Evolutionary conservation across 1,139 yeast species (phyloP), one percentile per base, ranked within the genome.

Genomic region (Scheffersomyces insectosa): DNA sequence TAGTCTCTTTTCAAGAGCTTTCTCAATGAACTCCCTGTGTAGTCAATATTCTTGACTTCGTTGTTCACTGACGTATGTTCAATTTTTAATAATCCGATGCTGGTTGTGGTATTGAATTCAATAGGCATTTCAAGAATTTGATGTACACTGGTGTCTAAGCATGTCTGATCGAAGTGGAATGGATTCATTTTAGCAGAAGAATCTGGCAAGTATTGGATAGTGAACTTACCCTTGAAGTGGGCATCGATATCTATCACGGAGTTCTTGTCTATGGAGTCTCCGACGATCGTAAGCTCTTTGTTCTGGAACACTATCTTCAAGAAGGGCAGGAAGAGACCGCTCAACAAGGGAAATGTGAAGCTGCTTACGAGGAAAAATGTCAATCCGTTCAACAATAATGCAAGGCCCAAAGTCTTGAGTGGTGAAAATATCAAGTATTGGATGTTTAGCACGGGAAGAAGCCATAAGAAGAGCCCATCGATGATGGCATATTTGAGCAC

Each of bases 171-270:
- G 33, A 77, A 79, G 37, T 76, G 79, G 51, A 83, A 80, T 1
- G 97, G 97, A 51, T 91, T 89, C 58, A 95, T 70, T 54, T 76
- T 72, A 2, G 95, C 97, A 0, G 95, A 85, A 35, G 96, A 87
- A 60, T 93, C 98, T 0, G 99, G 99, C 35, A 95, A 70, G 52
- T 88, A 88, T 54, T 91, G 87, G 51, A 93, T 85, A 2, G 93
- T 87, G 57, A 88, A 87, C 44, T 81, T 82, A 39, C 98, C 99
- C 54, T 81, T 84, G 58, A 93, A 86, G 60, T 90, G 95, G 3
- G 84, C 69, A 29, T 88, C 78, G 43, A 84, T 75, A 53, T 88
- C 88, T 16, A 78, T 57, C 6, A 83, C 67, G 43, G 68, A 59
- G n/a, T 62, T 60, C 1, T 74, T 53, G 39, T 63, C 66, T 5